Base-by-base conservation (phyloP, 768 basidiomycete genomes). In the Leccinum fibrillosum region DNA sequence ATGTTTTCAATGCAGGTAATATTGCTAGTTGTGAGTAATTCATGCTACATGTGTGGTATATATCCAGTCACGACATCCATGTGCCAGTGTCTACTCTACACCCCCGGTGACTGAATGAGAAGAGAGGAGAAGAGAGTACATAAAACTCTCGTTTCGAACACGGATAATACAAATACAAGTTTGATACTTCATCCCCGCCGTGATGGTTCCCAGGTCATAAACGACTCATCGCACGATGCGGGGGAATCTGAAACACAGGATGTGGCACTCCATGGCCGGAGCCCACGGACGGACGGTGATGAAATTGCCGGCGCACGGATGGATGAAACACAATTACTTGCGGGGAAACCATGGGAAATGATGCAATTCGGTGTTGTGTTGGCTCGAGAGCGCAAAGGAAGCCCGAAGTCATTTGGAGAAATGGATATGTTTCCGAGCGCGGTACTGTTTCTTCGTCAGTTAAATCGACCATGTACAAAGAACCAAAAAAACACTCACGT, bases 141-240 rank as follows among this genome's bases (percentile, higher is more conserved):
- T 17, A 47, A 52, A 30, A 53, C 23, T 45, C 44, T 19, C 25
- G 28, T 48, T 30, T n/a, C 37, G 8, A 35, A 47, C 5, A 49
- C 35, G 26, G 23, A 32, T 54, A 34, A 39, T 32, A 52, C 35
- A 45, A n/a, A 39, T 52, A 57, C 44, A 53, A 1, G 5, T 32
- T 30, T 15, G n/a, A 56, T 37, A 52, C 30, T 34, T 62, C 63
- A 77, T 34, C 66, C 53, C 50, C 72, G 72, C 34, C 77, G 74
- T 32, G 77, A 72, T 50, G 82, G 81, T 65, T 84, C 78, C 84
- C 84, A 86, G 61, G 79, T 79, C 83, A 84, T 85, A 64, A 85
- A 83, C 0, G 80, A 75, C 65, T 85, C 84, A 45, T 84, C 83
- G 57, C 76, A 76, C 53, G 80, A 63, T 57, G 74, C 65, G 21